These are phyloP conservation scores for Coniella vitis DNA, from an alignment of 2,329 filamentous ascomycete species.

Conservation along the genomic window DNA sequence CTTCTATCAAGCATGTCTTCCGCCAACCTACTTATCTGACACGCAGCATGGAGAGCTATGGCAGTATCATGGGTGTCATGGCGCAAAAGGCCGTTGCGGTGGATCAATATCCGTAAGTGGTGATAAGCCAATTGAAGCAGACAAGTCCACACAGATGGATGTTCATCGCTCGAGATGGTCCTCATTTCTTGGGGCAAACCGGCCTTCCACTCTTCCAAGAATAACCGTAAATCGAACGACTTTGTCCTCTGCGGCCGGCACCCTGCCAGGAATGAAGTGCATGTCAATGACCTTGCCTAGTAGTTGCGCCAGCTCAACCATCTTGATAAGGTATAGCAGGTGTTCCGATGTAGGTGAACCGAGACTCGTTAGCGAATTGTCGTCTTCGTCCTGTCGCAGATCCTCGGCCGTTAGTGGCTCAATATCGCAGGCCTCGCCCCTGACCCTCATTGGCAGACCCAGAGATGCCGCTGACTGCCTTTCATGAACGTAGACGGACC, in stretches of 20 bases:
- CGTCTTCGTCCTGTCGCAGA: conserved; percentile 24
- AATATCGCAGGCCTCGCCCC: conserved; percentile 33
- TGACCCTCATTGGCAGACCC: conserved; percentile 29
- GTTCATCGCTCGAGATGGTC: conserved; percentile 25
- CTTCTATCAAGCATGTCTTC: conserved; percentile 29
- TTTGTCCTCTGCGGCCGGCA: conserved; percentile 22
- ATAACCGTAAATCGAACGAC: conserved; percentile 24
- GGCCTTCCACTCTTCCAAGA: conserved; percentile 28
- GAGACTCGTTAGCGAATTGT: conserved; percentile 20
- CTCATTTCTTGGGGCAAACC: conserved; percentile 27
- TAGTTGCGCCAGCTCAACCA: conserved; percentile 30
- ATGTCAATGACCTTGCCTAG: conserved; percentile 28
- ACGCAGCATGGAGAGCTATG: conserved; percentile 27
- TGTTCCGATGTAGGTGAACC: conserved; percentile 28
- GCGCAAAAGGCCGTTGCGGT: conserved; percentile 28
- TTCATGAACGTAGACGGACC: conserved; percentile 26
- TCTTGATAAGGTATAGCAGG: conserved; percentile 30
- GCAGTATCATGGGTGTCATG: conserved; percentile 23
- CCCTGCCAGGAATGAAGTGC: conserved; percentile 29
- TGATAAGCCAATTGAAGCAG: conserved; percentile 32
- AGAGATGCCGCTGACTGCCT: conserved; percentile 31
- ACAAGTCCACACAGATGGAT: conserved; percentile 29
- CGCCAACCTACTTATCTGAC: conserved; percentile 30
- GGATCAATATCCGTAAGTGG: conserved; percentile 30
- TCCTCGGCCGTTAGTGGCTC: conserved; percentile 27